Evolutionary conservation across 2,329 filamentous ascomycete genomes (phyloP).

Genomic region (Trichophyton schoenleinii): DNA sequence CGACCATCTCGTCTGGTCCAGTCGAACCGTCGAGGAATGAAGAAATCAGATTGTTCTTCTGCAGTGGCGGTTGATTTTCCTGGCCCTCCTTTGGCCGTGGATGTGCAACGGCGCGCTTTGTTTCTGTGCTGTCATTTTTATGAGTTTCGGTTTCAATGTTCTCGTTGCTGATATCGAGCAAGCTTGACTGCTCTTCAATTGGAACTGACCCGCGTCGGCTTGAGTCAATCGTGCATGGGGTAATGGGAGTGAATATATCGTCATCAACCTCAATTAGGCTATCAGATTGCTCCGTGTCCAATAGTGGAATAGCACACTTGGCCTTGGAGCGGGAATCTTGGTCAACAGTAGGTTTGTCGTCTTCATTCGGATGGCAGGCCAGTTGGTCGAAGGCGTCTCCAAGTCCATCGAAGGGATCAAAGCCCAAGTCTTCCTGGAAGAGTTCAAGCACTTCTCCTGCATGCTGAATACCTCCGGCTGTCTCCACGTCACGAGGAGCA

Average conservation of each 20-base stretch:
- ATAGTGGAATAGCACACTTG: neutral
- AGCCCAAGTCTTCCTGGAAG: conserved; percentile 13
- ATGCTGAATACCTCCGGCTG: conserved; percentile 22
- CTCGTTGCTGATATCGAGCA: conserved; percentile 6
- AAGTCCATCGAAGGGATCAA: conserved; percentile 9
- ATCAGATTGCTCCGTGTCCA: neutral
- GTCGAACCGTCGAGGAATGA: neutral
- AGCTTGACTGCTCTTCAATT: neutral
- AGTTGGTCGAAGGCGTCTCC: conserved; percentile 7
- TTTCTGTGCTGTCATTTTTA: neutral
- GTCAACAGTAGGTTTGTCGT: neutral
- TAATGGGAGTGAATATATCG: neutral
- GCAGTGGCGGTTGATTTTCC: neutral
- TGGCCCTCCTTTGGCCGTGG: neutral
- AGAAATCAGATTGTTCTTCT: neutral
- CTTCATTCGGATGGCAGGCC: neutral
- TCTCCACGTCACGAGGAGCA: conserved; percentile 19
- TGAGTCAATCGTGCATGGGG: neutral
- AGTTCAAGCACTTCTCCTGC: conserved; percentile 26
- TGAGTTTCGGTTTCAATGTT: neutral
- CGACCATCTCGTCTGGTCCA: neutral
- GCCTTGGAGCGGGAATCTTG: neutral
- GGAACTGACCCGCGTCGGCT: neutral
- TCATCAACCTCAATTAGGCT: conserved; percentile 4
- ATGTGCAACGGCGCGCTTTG: neutral